Evolutionary conservation across 495 filamentous ascomycete genomes (phyloP).

Genomic region (Hypoxylon cercidicola): DNA sequence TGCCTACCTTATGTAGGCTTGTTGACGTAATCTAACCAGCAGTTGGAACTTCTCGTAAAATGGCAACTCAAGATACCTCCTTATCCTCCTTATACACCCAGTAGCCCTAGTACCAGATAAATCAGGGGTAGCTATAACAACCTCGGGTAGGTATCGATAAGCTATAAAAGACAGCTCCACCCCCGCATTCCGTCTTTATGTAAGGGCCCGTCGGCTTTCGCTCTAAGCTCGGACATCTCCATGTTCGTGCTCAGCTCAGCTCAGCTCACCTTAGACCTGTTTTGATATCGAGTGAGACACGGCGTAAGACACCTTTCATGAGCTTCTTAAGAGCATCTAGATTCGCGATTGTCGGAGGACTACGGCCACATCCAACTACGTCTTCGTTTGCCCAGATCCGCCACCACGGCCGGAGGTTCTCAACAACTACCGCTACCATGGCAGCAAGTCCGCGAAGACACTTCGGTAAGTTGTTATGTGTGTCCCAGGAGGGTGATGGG

Average conservation of each 20-base stretch:
- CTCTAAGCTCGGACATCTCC: slow-evolving; percentile 14
- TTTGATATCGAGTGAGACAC: neutral
- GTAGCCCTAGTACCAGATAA: too few species aligned
- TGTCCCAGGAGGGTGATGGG: neutral
- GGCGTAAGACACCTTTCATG: slow-evolving; percentile 9
- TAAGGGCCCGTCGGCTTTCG: slow-evolving; percentile 10
- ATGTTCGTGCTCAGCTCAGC: slow-evolving; percentile 2
- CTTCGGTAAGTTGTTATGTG: slow-evolving; percentile 49
- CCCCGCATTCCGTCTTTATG: slow-evolving; percentile 24
- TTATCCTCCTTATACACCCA: too few species aligned
- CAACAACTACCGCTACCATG: slow-evolving; percentile 43
- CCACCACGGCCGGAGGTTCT: slow-evolving; percentile 16
- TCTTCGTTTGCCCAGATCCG: slow-evolving; percentile 12
- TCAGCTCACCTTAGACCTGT: neutral
- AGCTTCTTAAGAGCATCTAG: slow-evolving; percentile 19
- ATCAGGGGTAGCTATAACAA: neutral
- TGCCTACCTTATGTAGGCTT: too few species aligned
- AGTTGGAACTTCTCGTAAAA: too few species aligned
- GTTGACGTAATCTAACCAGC: too few species aligned
- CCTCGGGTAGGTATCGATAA: slow-evolving; percentile 8
- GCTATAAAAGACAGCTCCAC: slow-evolving; percentile 7
- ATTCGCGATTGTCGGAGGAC: slow-evolving; percentile 11
- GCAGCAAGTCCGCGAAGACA: slow-evolving; percentile 45
- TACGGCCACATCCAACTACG: slow-evolving; percentile 14
- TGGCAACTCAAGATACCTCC: too few species aligned